phyloP scores from a whole-genome alignment of 768 basidiomycete species.

The Trichaptum fuscoviolaceum region DNA sequence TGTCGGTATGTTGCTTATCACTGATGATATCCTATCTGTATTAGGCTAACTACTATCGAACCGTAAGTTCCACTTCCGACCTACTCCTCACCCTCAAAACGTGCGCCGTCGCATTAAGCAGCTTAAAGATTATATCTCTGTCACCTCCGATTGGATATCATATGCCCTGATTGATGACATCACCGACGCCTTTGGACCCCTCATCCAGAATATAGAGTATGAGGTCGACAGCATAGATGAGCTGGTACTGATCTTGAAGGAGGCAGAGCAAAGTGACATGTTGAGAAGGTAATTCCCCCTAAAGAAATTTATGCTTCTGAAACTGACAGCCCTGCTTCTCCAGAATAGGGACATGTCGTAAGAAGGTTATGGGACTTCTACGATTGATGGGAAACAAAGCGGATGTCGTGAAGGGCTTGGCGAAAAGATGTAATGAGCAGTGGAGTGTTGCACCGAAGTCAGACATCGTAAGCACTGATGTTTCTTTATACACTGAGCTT shows the following conservation, averaged over 20 bases:
- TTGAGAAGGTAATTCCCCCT: conserved; percentile 49
- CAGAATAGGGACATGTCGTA: conserved; percentile 94
- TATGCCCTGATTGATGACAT: conserved; percentile 99
- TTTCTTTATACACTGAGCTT: not conserved
- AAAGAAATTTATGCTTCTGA: not conserved
- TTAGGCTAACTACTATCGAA: conserved; percentile 2
- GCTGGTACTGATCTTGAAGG: conserved; percentile 92
- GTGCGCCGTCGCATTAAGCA: conserved; percentile 98
- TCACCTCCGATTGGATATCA: conserved; percentile 99
- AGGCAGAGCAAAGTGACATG: conserved; percentile 98
- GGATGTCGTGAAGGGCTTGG: conserved; percentile 97
- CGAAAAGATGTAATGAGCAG: conserved; percentile 97
- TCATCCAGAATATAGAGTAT: conserved; percentile 98
- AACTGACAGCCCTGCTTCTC: not conserved
- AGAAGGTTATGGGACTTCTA: conserved; percentile 98
- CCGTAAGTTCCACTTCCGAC: conserved; percentile 91
- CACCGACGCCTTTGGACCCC: conserved; percentile 96
- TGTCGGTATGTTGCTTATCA: conserved; percentile 60
- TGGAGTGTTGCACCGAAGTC: conserved; percentile 98
- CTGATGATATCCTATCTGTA: not conserved
- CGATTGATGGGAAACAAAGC: conserved; percentile 99
- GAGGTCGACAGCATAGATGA: conserved; percentile 99
- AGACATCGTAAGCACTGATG: conserved; percentile 67
- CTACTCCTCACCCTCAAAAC: conserved; percentile 96
- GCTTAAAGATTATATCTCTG: conserved; percentile 97